Base-by-base conservation (phyloP, 768 basidiomycete genomes). In the Russula brevipes region DNA sequence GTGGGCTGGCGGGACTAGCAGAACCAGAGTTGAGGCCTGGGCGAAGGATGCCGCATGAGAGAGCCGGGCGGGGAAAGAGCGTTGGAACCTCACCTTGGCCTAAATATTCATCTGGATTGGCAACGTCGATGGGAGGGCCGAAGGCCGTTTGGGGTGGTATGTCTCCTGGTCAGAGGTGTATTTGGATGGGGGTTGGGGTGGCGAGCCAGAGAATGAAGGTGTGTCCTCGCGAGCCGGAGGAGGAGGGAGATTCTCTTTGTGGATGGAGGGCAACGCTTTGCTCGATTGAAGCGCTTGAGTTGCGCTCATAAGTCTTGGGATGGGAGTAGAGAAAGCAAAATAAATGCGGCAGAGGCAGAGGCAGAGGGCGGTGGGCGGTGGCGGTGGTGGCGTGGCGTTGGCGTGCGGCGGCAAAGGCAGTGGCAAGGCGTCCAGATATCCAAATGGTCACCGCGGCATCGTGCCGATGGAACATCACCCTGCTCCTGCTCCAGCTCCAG, bases 251-350 rank as follows among this genome's bases (percentile, higher is more conserved):
- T 70, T 71, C 56, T 71, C 70, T 56, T 64, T 70, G 53, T 60
- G 64, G 58, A 71, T 64, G 19, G 71, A 63, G 16, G 72, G 71
- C n/a, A 75, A 63, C n/a, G 76, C 67, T 56, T 73, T 75, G 57
- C 63, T 30, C 39, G 64, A 38, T 14, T 57, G 58, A 36, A 59
- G 52, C 19, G 53, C 61, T n/a, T 49, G 39, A 1, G 45, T 24
- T 42, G 64, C 56, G 51, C 14, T 65, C 67, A 67, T 69, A 56
- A 50, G 63, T 67, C 39, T 59, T 69, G 63, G 69, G 70, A 57
- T 44, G 66, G 39, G 56, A 44, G 54, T 38, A 57, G 31, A 53
- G 16, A 11, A 39, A 14, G 44, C 17, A 14, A 45, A 24, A 45
- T 45, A 45, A n/a, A n/a, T 12, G 52, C 24, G 52, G 14, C 36